Evolutionary conservation across 495 filamentous ascomycete genomes (phyloP), one percentile per base, ranked within the genome.

Genomic region (Xeromyces bisporus): DNA sequence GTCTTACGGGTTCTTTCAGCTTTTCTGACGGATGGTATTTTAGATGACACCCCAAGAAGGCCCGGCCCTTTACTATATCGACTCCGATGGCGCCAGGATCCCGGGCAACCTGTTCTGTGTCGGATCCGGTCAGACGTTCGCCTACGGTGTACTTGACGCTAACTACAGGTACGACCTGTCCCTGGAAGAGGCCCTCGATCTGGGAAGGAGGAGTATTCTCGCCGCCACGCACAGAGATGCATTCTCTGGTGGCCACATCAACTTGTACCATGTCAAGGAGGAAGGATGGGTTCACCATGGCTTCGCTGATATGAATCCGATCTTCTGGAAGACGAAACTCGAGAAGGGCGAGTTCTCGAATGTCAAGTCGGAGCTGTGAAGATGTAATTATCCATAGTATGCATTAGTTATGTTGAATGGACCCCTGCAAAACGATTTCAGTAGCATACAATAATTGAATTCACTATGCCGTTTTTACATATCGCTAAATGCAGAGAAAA

Each of bases 301-400:
- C 28, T 97, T 97, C 66, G 80, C 63, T 50, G 83, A 92, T 50
- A 92, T 84, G 40, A 84, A 89, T 64, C 82, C 83, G 15, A 84
- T 94, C 44, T 96, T 96, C 74, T 96, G 91, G 89, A 80, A 91
- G 71, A 93, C 82, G 25, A 97, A 96, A 75, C 57, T 96, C 46
- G 80, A 93, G 55, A 89, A 87, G 66, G 85, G 84, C 47, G 89
- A 97, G 62, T 97, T 97, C 57, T 86, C 81, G 36, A 96, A 94
- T 57, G 89, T 97, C 34, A 91, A 83, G 15, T 76, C 79, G 43
- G 68, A 78, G 45, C n/a, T n/a, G n/a, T n/a, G n/a, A n/a, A n/a
- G n/a, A n/a, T n/a, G n/a, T n/a, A n/a, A n/a, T n/a, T n/a, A n/a
- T n/a, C n/a, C n/a, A n/a, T n/a, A n/a, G n/a, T n/a, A n/a, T n/a